Evolutionary conservation across 768 basidiomycete species (phyloP).

Genomic region (Cyclocybe aegerita): DNA sequence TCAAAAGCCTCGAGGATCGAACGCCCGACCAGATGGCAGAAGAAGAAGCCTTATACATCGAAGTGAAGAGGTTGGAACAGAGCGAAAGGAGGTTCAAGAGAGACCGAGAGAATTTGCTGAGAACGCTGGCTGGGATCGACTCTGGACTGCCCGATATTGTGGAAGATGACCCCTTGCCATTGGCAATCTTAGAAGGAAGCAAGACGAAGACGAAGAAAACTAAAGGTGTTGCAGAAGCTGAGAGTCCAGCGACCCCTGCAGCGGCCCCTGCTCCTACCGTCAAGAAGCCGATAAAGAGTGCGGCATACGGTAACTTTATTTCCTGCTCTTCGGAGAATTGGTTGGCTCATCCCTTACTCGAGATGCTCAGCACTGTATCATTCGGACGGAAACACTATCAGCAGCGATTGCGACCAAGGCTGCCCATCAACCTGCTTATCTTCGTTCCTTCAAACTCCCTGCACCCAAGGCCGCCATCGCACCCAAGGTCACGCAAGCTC

Average conservation of each 20-base stretch:
- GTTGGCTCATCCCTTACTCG: neutral
- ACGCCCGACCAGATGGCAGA: conserved; percentile 88
- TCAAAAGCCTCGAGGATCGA: conserved; percentile 84
- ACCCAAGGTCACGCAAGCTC: conserved; percentile 73
- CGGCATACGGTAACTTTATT: conserved; percentile 51
- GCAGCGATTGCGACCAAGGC: conserved; percentile 66
- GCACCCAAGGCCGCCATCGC: conserved; percentile 71
- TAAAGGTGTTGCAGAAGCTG: conserved; percentile 38
- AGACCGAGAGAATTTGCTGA: conserved; percentile 85
- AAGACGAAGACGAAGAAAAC: conserved; percentile 59
- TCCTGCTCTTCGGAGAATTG: neutral
- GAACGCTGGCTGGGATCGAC: conserved; percentile 82
- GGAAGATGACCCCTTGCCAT: conserved; percentile 61
- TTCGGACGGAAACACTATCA: conserved; percentile 58
- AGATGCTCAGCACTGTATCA: conserved; percentile 76
- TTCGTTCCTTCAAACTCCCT: conserved; percentile 87
- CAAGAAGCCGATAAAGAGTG: conserved; percentile 51
- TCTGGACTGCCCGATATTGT: conserved; percentile 77
- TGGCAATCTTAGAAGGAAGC: conserved; percentile 31
- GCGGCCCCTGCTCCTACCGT: conserved; percentile 30
- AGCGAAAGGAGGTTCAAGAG: conserved; percentile 84
- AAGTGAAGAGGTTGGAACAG: conserved; percentile 94
- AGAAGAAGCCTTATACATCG: conserved; percentile 92
- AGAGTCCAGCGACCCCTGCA: conserved; percentile 51
- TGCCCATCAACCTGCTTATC: conserved; percentile 74